Evolutionary conservation across 2,329 filamentous ascomycete genomes (phyloP), one percentile per base, ranked within the genome.

Genomic region (Pezicula radicicola): DNA sequence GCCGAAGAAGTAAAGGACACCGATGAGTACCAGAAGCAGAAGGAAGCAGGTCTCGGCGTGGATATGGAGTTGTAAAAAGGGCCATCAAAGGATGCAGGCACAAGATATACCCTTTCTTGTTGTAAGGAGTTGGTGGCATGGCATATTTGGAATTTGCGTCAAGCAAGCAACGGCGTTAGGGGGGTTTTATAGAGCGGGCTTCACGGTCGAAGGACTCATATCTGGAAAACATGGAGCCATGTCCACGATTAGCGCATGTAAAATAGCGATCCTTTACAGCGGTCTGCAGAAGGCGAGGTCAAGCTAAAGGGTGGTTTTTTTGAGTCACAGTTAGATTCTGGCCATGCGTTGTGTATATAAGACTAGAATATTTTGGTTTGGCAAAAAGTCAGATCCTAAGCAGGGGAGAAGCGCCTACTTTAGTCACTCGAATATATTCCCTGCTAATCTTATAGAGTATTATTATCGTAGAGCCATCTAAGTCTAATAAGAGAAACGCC

Each of bases 1-100:
- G 83, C 81, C 60, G 86, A 89, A 62, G 81, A 86, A 65, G 74
- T 73, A 15, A 79, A 85, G 49, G 81, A 84, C 51, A 76, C 72
- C 56, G 76, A 85, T 55, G 79, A 84, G 19, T 67, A 71, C 28
- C 63, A 77, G 43, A 75, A 83, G 51, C 75, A 69, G 57, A 74
- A 74, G 44, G 81, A 88, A 62, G 80, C 81, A 55, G 83, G 77
- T 2, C 60, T 83, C 2, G 83, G 81, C 12, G 72, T 74, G 12
- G 69, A 75, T 3, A 81, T 83, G 81, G 83, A 86, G 66, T 58
- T 65, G 39, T 62, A 36, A 57, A 35, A 19, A 42, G 13, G 8
- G 6, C 16, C 16, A 41, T 18, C 8, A 41, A 18, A 18, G 4
- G 19, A 21, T 42, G 40, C 5, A 2, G 16, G 40, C 16, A 18